Evolutionary conservation across 2,329 filamentous ascomycete species (phyloP).

Genomic region (Colletotrichum scovillei): DNA sequence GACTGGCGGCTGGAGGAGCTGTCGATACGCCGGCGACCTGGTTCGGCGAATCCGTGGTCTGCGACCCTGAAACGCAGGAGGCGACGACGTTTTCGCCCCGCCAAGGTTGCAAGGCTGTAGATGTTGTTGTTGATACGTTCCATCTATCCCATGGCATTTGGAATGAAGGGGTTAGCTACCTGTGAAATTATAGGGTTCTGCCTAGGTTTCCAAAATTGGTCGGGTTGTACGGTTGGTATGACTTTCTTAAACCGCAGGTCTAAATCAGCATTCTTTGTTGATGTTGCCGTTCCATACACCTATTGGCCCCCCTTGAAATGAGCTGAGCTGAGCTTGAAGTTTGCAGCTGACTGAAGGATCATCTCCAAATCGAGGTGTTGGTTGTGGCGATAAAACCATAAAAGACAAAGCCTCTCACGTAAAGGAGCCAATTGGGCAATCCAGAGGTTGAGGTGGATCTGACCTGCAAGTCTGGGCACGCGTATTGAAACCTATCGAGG

Average conservation of each 20-base stretch:
- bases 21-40: conserved; percentile 3
- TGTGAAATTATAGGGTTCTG: neutral
- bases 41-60: conserved; percentile 6
- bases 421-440: conserved; percentile 3
- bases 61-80: conserved; percentile 16
- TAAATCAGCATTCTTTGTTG: neutral
- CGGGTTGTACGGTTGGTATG: too few species aligned
- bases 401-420: neutral
- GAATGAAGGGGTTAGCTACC: neutral
- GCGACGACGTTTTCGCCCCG: conserved; percentile 13
- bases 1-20: neutral
- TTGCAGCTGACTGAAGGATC: neutral
- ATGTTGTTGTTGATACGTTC: neutral
- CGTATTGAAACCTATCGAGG: neutral
- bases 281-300: neutral
- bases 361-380: neutral
- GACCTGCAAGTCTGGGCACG: conserved; percentile 2
- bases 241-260: neutral
- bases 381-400: neutral
- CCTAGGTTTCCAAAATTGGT: neutral
- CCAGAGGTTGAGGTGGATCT: conserved; percentile 13
- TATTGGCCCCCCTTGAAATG: conserved; percentile 6
- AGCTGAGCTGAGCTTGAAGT: neutral
- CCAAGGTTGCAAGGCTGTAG: neutral
- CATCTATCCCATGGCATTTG: neutral